Evolutionary conservation across 345 rosid genomes (phyloP).

Genomic region (Brassica carinata): DNA sequence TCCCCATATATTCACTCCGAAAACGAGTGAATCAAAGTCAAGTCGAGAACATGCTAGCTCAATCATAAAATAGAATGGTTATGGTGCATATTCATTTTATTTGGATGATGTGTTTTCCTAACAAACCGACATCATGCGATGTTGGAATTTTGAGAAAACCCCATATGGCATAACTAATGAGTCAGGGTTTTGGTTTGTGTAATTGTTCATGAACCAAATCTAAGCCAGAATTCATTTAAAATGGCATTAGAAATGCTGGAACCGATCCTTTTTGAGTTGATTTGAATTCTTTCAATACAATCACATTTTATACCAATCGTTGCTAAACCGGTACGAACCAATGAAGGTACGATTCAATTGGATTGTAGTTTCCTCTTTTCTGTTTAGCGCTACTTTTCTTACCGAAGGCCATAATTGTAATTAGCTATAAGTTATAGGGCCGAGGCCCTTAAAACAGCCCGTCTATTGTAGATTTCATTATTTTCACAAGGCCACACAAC

Average conservation of each 20-base stretch:
- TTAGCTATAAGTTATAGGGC: not conserved
- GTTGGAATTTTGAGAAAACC: not conserved
- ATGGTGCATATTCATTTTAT: not conserved
- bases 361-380: not conserved
- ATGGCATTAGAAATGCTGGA: too few species aligned
- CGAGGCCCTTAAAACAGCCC: not conserved
- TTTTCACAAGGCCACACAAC: not conserved
- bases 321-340: slow-evolving; percentile 14
- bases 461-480: not conserved
- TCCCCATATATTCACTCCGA: not conserved
- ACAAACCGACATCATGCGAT: not conserved
- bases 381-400: not conserved
- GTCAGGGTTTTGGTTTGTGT: not conserved
- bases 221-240: too few species aligned
- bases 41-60: not conserved
- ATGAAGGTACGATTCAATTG: not conserved
- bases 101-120: not conserved
- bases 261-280: not conserved
- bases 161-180: not conserved
- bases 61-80: not conserved
- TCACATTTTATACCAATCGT: not conserved
- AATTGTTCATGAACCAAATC: too few species aligned
- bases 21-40: not conserved
- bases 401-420: slow-evolving; percentile 11
- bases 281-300: not conserved